Percentiles rank a stretch among this genome's conserved stretches.
These are phyloP conservation scores for Cytospora chrysosperma DNA, from an alignment of 2,329 filamentous ascomycete species.

Conservation along the genomic window DNA sequence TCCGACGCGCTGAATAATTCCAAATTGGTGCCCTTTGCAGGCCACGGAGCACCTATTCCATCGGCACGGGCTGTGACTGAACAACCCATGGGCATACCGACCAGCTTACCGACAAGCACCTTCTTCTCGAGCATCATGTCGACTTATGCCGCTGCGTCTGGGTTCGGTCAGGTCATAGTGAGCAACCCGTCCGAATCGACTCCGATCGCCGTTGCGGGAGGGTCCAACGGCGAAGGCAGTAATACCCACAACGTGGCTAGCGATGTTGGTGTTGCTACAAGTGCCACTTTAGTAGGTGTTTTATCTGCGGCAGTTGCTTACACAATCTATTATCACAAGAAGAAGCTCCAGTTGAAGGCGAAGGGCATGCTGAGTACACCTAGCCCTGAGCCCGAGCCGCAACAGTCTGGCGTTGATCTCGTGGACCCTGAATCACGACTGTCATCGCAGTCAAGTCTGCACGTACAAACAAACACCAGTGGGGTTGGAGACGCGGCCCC, in stretches of 20 bases:
- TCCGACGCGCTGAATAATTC: not conserved
- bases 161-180: not conserved
- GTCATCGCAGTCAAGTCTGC: no score
- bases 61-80: not conserved
- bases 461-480: not conserved
- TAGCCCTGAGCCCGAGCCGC: not conserved
- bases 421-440: not conserved
- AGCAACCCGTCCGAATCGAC: no score
- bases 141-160: not conserved
- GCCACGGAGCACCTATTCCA: not conserved
- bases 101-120: not conserved
- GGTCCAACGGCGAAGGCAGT: no score
- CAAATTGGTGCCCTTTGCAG: not conserved
- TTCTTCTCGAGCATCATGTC: not conserved
- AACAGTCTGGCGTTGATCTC: not conserved
- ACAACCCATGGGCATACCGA: not conserved
- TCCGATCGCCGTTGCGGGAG: no score
- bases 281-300: conserved; percentile 85
- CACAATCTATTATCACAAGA: conserved; percentile 3
- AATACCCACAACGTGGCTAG: not conserved
- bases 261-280: conserved; percentile 79
- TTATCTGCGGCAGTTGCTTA: not conserved
- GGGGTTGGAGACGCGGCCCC: not conserved
- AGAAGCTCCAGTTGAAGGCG: not conserved
- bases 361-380: not conserved